Base-by-base conservation (phyloP, 2,329 filamentous ascomycete species). In the Ophidiomyces ophidiicola region DNA sequence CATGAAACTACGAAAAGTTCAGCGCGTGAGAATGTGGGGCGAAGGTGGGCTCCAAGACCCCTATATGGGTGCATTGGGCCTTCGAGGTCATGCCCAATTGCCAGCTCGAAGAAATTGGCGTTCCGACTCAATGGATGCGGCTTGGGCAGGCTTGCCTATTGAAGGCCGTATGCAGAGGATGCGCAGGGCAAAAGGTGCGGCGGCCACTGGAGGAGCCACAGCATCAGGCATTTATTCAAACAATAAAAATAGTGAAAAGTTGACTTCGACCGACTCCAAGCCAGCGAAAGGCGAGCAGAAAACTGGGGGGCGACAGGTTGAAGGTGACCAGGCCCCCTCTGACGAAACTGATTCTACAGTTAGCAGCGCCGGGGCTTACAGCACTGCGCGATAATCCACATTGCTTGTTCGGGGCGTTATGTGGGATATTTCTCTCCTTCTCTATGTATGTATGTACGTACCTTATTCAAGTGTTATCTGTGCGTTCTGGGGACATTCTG, bases 1-100 rank as follows among this genome's bases (percentile, higher is more conserved):
- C 33, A 70, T 72, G 37, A 92, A 85, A 60, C 71, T 98, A 46
- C 77, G 83, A 48, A 82, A 81, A 56, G 82, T 94, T 18, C 85
- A 93, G 66, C 74, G 85, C 45, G 78, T 94, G 46, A 83, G 80
- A 55, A 94, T 94, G 85, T 87, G 75, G 70, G 76, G 75, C 30
- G 72, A 75, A 53, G 60, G 63, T 1, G 68, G 67, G 36, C 55
- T 41, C 5, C 44, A 43, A 15, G 44, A 45, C 17, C 34, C 36
- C 7, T 45, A 45, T 23, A 39, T 36, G 33, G 38, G 36, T 14
- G 41, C 36, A n/a, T 18, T 45, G 11, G 41, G 36, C 20, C 17
- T 38, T 6, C 44, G 41, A 4, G 28, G 29, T 6, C 34, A 32
- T 5, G 14, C 44, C 12, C 23, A 40, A 12, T 12, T 36, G 11